Base-by-base conservation (phyloP, 1,284 basidiomycete species). In the Tilletia caries region DNA sequence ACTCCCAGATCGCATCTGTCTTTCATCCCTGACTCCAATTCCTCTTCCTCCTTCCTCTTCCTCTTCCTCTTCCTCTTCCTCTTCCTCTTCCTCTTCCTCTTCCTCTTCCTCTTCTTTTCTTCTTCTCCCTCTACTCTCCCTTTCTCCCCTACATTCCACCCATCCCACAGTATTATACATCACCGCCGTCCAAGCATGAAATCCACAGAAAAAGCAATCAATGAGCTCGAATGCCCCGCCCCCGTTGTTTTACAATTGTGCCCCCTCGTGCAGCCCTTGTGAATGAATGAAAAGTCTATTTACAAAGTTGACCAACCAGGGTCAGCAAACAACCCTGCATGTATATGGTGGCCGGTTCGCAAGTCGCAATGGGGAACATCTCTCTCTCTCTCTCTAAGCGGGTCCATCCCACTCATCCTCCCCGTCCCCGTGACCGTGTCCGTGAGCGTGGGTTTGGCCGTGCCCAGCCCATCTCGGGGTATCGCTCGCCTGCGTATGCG, bases 101-200 rank as follows among this genome's bases (percentile, higher is more conserved):
- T 8, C 43, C 10, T 10, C 20, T 10, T 44, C 43, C 43, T 44
- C 10, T 44, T 20, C 8, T 44, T 44, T 44, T 10, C 43, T 20
- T 20, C 43, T 44, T 20, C 20, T 44, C 43, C 20, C 46, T 50
- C 18, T 3, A 18, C 46, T 50, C 46, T 50, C 5, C 46, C 46
- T 50, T 5, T 23, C 18, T 5, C 46, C 20, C 46, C 46, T 18
- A 3, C 25, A 10, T 10, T 60, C 13, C 23, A 32, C 62, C 10
- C 23, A 33, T 32, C 25, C 25, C 6, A 8, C 67, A 72, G 73
- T 75, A 2, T 58, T 75, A 33, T 75, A 75, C 52, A 75, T 75
- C 48, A 75, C 73, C 29, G 68, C 73, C 10, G 34, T 71, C 46
- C 69, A 73, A 25, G n/a, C 20, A 46, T 62, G 52, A 62, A 34